A percentile compares a stretch with the other conserved stretches of the same genome.
Conservation (phyloP, 1,284 basidiomycete species). For the Earliella scabrosa region DNA sequence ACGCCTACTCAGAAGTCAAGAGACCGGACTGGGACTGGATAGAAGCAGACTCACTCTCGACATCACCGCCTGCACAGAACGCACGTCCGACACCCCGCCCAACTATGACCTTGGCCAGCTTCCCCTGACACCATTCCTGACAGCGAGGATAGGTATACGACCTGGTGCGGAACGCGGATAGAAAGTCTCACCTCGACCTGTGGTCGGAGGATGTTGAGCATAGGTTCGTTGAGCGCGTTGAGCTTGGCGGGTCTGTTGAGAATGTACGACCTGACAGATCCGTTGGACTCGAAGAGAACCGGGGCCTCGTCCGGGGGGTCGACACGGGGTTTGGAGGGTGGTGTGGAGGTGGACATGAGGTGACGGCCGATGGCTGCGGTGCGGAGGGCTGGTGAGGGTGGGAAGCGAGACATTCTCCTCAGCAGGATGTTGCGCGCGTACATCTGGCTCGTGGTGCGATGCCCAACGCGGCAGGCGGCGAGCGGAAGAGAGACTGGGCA, state of each 20-base stretch:
- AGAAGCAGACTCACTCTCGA: slow-evolving; percentile 66
- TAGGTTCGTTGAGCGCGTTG: slow-evolving; percentile 86
- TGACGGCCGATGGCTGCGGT: slow-evolving; percentile 63
- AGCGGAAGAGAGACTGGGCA: too few species aligned
- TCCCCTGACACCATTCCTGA: slow-evolving; percentile 82
- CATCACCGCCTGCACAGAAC: slow-evolving; percentile 97
- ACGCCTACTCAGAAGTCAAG: slow-evolving; percentile 49
- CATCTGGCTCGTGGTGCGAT: slow-evolving; percentile 15
- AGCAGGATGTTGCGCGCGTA: slow-evolving; percentile 29
- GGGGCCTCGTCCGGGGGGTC: slow-evolving; percentile 44
- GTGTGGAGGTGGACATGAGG: slow-evolving; percentile 52
- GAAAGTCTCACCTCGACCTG: slow-evolving; percentile 70
- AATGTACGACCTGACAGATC: slow-evolving; percentile 67
- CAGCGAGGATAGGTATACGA: neutral
- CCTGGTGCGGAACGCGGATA: neutral
- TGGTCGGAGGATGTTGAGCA: slow-evolving; percentile 77
- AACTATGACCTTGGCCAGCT: slow-evolving; percentile 78
- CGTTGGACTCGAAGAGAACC: slow-evolving; percentile 73
- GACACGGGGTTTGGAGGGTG: slow-evolving; percentile 10
- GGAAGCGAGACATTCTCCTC: slow-evolving; percentile 50
- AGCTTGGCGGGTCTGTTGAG: slow-evolving; percentile 86
- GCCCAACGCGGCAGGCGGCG: too few species aligned
- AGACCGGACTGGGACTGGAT: slow-evolving; percentile 2
- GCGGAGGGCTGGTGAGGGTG: slow-evolving; percentile 46
- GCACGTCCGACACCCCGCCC: slow-evolving; percentile 80